Conservation (phyloP, 2,329 filamentous ascomycete genomes). For the Colletotrichum magnum region DNA sequence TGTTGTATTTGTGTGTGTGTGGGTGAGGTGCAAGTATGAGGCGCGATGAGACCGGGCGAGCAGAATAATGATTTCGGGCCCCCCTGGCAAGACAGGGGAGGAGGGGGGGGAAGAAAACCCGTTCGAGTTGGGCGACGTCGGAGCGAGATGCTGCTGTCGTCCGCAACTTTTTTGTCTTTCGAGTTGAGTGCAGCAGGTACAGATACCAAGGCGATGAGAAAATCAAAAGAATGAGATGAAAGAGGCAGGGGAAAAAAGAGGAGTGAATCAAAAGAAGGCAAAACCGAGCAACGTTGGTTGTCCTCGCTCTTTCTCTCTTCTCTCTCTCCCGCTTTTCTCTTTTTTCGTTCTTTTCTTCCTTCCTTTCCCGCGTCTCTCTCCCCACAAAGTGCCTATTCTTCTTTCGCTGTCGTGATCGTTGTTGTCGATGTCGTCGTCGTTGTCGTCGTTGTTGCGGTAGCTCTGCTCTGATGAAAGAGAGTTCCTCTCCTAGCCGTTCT, state of each 20-base stretch:
- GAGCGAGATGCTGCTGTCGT: neutral
- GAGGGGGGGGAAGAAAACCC: no score
- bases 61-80: neutral
- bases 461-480: neutral
- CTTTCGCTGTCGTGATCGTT: no score
- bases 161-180: neutral
- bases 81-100: no score
- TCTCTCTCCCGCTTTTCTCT: neutral
- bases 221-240: neutral
- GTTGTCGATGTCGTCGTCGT: no score
- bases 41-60: neutral
- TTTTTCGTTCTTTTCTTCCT: no score
- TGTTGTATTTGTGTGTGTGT: neutral
- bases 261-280: no score
- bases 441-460: no score
- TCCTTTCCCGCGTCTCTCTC: no score
- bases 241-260: neutral
- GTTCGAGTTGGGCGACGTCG: neutral
- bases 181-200: neutral
- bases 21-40: neutral
- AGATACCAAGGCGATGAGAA: neutral
- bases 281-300: no score
- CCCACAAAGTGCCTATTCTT: no score
- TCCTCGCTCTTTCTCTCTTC: constrained; percentile 5
- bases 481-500: neutral